Base-by-base conservation (phyloP, 768 basidiomycete genomes). In the Tricholoma terreum region DNA sequence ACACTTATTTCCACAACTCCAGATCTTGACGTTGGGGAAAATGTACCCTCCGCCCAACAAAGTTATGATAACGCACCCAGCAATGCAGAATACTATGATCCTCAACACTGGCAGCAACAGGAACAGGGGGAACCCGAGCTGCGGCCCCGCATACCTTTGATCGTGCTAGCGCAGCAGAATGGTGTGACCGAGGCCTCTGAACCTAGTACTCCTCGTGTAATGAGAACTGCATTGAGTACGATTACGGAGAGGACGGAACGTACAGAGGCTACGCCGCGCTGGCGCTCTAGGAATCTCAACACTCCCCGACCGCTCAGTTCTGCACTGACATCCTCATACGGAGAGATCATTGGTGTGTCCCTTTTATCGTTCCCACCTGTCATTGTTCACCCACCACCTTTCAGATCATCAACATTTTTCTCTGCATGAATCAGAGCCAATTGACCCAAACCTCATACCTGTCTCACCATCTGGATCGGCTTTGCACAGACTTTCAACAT, bases 401-500 rank as follows among this genome's bases (percentile, higher is more conserved):
- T 6, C 21, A 57, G 58, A 50, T 14, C 60, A 22, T 9, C 35
- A 14, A 10, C 54, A 34, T 19, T 24, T 50, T 4, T 54, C 56
- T 49, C 31, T 56, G 3, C 46, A 61, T 45, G 62, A 57, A 11
- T 45, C 55, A 30, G 66, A 58, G 30, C 65, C 70, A 11, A 50
- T 71, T 46, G 80, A 86, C 68, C 85, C 86, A 27, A 84, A 87
- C 59, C 72, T 69, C 10, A 84, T 85, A 55, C 78, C 80, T 19
- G 80, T 84, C 17, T 89, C 89, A 11, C 88, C 87, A 38, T 84
- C 89, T 21, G 75, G 72, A 1, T 89, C 88, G 19, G 88, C 89
- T 15, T 63, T 87, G n/a, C 76, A 80, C 35, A 75, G 81, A 30
- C 74, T 89, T 31, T 84, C 87, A 11, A 75, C 73, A 33, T 81